Conservation (phyloP, 225 moss, liverwort and hornwort species). For the Climacium dendroides region DNA sequence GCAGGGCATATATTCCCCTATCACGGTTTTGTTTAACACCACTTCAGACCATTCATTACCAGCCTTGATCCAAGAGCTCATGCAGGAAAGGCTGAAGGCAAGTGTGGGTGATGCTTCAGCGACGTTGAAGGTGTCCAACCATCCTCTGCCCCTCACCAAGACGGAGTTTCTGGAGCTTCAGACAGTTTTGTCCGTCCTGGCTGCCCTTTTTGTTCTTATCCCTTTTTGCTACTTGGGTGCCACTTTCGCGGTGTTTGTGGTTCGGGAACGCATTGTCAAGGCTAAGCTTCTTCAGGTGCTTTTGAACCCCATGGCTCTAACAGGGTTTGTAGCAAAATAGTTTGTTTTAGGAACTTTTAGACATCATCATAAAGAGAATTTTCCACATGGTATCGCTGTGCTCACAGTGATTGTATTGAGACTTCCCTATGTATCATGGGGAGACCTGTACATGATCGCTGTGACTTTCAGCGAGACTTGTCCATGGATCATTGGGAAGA, state of each 20-base stretch:
- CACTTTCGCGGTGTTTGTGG: slow-evolving; percentile 81
- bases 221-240: slow-evolving; percentile 94
- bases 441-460: neutral
- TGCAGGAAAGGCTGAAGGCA: slow-evolving; percentile 55
- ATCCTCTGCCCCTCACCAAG: slow-evolving; percentile 83
- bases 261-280: slow-evolving; percentile 84
- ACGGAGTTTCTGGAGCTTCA: slow-evolving; percentile 60
- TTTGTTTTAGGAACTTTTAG: neutral
- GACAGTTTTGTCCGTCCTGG: slow-evolving; percentile 74
- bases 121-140: slow-evolving; percentile 39
- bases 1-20: slow-evolving; percentile 46
- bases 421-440: neutral
- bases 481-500: neutral
- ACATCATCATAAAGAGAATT: neutral
- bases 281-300: slow-evolving; percentile 84
- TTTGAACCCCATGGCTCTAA: neutral
- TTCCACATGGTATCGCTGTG: neutral
- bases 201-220: slow-evolving; percentile 85
- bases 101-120: slow-evolving; percentile 45
- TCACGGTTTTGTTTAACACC: slow-evolving; percentile 78
- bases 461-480: neutral
- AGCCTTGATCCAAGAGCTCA: slow-evolving; percentile 75
- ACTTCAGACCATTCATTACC: slow-evolving; percentile 85
- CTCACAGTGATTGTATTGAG: neutral
- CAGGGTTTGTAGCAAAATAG: neutral